A percentile compares a stretch with the other conserved stretches of the same genome.
Evolutionary conservation across 1,284 basidiomycete species (phyloP).

Genomic region (Puccinia brachypodii): DNA sequence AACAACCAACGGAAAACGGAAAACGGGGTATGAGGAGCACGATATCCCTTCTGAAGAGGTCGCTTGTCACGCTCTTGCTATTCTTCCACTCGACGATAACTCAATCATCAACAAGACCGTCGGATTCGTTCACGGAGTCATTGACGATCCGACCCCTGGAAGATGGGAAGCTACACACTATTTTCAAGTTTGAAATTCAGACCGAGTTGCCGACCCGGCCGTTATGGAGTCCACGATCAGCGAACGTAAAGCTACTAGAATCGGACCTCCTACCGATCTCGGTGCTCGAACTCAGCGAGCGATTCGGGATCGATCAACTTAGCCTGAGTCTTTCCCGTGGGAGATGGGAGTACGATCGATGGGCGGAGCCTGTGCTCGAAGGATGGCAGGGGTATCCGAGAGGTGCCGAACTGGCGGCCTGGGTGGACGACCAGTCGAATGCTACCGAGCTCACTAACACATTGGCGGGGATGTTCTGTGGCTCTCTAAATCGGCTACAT

Average conservation of each 20-base stretch:
- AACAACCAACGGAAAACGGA: background rate
- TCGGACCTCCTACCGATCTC: conserved; percentile 71
- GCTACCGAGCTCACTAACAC: conserved; percentile 77
- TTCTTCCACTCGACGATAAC: background rate
- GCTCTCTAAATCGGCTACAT: conserved; percentile 70
- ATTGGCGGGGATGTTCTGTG: conserved; percentile 88
- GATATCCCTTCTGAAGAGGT: background rate
- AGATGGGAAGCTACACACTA: conserved; percentile 78
- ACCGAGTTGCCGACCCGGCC: conserved; percentile 50
- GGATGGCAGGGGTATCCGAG: conserved; percentile 25
- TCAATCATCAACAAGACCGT: background rate
- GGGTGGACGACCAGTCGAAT: conserved; percentile 25
- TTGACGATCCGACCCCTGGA: conserved; percentile 71
- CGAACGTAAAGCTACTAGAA: background rate
- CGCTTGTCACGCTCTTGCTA: background rate
- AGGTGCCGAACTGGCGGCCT: background rate
- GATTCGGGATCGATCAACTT: conserved; percentile 79
- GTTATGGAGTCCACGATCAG: background rate
- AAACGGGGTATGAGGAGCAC: background rate
- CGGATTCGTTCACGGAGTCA: conserved; percentile 62
- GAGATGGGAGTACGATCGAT: conserved; percentile 50
- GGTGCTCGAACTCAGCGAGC: conserved; percentile 78
- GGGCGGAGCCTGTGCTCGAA: conserved; percentile 15
- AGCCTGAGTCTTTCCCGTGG: conserved; percentile 64
- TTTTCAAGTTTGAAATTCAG: conserved; percentile 76